Conservation (phyloP, 177 flowering plant species). For the Tripterygium wilfordii region DNA sequence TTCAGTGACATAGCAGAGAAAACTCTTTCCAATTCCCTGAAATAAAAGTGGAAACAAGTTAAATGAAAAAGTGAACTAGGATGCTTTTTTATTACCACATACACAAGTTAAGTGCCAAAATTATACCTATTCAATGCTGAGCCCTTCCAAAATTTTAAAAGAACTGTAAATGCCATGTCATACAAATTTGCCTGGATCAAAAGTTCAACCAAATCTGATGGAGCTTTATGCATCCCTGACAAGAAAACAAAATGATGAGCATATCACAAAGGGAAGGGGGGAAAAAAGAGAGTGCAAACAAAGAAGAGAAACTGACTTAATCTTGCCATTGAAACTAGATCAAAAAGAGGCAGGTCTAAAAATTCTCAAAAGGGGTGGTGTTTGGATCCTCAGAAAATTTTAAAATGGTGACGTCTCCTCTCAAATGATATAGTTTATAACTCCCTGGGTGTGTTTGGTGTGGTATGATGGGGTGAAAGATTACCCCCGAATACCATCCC, state of each 20-base stretch:
- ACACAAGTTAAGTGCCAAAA: neutral
- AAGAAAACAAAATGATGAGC: neutral
- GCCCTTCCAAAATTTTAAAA: slow-evolving; percentile 75
- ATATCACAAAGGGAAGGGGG: neutral
- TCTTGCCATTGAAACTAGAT: too few species aligned
- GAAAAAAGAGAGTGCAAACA: neutral
- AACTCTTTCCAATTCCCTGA: slow-evolving; percentile 79
- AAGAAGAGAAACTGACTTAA: too few species aligned
- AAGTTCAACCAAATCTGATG: slow-evolving; percentile 58
- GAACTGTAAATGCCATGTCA: slow-evolving; percentile 84
- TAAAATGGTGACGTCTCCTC: too few species aligned
- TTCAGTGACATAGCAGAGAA: slow-evolving; percentile 65
- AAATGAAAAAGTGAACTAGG: neutral
- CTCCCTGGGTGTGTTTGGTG: too few species aligned
- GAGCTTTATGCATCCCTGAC: slow-evolving; percentile 39
- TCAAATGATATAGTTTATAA: too few species aligned
- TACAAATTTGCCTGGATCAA: slow-evolving; percentile 65
- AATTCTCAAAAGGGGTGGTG: too few species aligned
- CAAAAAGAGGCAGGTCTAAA: too few species aligned
- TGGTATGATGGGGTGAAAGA: too few species aligned
- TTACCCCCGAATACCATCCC: too few species aligned
- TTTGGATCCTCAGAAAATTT: too few species aligned
- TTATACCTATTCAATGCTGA: slow-evolving; percentile 64
- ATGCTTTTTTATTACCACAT: neutral
- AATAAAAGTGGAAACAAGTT: neutral